Conservation (phyloP, 1,139 yeast species). For the Hemisphaericaspora lyxosophila region DNA sequence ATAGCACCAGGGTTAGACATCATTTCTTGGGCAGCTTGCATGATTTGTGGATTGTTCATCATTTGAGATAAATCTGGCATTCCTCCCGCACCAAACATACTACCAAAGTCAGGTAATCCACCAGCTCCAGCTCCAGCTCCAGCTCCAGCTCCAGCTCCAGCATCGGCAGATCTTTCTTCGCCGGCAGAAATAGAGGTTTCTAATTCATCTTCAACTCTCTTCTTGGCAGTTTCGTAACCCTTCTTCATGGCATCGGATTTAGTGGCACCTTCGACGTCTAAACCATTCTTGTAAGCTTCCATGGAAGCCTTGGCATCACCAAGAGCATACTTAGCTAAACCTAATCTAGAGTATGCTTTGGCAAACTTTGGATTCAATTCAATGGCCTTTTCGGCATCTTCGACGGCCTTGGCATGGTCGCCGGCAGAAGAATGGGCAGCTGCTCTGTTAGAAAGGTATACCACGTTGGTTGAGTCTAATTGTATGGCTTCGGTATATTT, state of each 20-base stretch:
- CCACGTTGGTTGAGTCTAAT: constrained; percentile 69
- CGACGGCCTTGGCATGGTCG: constrained; percentile 73
- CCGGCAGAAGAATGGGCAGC: constrained; percentile 88
- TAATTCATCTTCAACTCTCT: constrained; percentile 74
- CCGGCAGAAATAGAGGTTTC: constrained; percentile 41
- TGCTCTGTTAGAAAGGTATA: constrained; percentile 91
- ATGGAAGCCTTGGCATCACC: constrained; percentile 88
- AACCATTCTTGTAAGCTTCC: constrained; percentile 86
- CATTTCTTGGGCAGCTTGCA: constrained; percentile 92
- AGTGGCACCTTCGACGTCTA: constrained; percentile 80
- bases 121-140: constrained; percentile 51
- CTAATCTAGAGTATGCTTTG: constrained; percentile 93
- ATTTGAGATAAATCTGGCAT: constrained; percentile 55
- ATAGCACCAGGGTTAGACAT: constrained; percentile 87
- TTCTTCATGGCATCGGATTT: constrained; percentile 89
- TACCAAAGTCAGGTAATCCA: constrained; percentile 71
- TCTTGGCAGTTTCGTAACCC: constrained; percentile 92
- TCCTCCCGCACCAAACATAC: constrained; percentile 66
- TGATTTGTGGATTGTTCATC: constrained; percentile 85
- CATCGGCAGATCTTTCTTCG: constrained; percentile 17
- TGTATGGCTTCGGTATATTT: constrained; percentile 83
- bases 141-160: constrained; percentile 22
- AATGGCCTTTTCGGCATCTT: constrained; percentile 82
- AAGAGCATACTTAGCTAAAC: constrained; percentile 86
- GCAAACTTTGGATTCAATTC: constrained; percentile 76